These are phyloP conservation scores for Trichoderma simmonsii DNA, from an alignment of 2,329 filamentous ascomycete species.

Conservation along the genomic window DNA sequence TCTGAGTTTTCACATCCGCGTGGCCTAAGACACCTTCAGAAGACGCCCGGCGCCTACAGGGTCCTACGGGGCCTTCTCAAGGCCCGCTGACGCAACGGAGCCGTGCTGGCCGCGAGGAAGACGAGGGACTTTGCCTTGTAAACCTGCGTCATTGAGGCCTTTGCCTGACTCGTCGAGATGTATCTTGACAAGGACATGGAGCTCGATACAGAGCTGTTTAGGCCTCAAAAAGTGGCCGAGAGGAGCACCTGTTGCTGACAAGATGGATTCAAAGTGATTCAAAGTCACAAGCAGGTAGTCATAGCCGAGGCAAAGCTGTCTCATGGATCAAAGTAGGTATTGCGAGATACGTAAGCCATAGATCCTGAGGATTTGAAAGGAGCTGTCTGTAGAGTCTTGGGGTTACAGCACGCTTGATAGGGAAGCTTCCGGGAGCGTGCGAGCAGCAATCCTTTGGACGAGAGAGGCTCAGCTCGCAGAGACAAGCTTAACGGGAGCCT, in stretches of 20 bases:
- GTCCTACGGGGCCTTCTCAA: background rate
- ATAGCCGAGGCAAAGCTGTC: background rate
- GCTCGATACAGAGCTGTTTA: background rate
- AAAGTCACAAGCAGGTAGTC: background rate
- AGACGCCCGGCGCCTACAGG: background rate
- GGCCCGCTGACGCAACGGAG: background rate
- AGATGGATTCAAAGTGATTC: background rate
- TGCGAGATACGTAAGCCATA: background rate
- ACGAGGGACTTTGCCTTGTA: background rate
- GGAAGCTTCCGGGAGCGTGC: background rate
- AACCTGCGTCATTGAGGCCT: constrained; percentile 4
- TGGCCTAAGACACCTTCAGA: background rate
- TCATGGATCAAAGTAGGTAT: background rate
- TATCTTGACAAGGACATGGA: background rate
- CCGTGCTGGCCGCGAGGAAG: background rate
- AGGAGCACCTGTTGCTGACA: background rate
- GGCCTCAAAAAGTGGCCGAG: background rate
- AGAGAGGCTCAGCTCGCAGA: background rate
- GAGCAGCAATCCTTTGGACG: background rate
- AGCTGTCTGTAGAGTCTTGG: background rate
- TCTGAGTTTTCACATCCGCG: background rate
- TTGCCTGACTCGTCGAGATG: constrained; percentile 7
- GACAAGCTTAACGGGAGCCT: background rate
- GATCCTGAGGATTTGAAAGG: background rate
- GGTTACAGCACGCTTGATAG: background rate